Conservation (phyloP, 2,329 filamentous ascomycete species). For the Fusarium sp. region DNA sequence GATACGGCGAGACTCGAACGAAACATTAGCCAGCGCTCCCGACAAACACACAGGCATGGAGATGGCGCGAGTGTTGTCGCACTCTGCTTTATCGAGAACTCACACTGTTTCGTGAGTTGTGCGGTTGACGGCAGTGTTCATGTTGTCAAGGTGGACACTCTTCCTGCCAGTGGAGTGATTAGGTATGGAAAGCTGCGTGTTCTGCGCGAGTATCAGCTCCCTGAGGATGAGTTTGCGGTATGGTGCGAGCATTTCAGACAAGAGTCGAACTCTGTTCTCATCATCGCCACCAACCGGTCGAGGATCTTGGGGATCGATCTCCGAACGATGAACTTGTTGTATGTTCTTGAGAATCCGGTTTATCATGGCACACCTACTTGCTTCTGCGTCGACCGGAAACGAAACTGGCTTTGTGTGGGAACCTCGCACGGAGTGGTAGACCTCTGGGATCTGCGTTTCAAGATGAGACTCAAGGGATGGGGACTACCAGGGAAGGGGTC, state of each 20-base stretch:
- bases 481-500: slow-evolving; percentile 83
- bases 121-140: slow-evolving; percentile 91
- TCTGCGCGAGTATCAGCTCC: slow-evolving; percentile 85
- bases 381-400: slow-evolving; percentile 87
- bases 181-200: slow-evolving; percentile 84
- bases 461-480: slow-evolving; percentile 87
- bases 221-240: slow-evolving; percentile 79
- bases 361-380: slow-evolving; percentile 93
- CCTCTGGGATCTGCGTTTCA: slow-evolving; percentile 97
- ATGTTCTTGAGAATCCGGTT: slow-evolving; percentile 85
- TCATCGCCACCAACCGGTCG: slow-evolving; percentile 88
- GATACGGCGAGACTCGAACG: slow-evolving; percentile 90
- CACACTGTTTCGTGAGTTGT: slow-evolving; percentile 92
- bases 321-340: slow-evolving; percentile 85
- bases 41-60: slow-evolving; percentile 85
- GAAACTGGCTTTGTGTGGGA: slow-evolving; percentile 91
- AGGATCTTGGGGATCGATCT: slow-evolving; percentile 88
- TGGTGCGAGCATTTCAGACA: slow-evolving; percentile 94
- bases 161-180: slow-evolving; percentile 61
- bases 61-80: slow-evolving; percentile 80
- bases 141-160: slow-evolving; percentile 81
- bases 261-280: slow-evolving; percentile 83
- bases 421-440: slow-evolving; percentile 94
- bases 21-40: slow-evolving; percentile 88
- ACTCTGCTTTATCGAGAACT: slow-evolving; percentile 92